These are phyloP conservation scores for Vachellia collinsii DNA, from an alignment of 306 rosid species.

Conservation along the genomic window DNA sequence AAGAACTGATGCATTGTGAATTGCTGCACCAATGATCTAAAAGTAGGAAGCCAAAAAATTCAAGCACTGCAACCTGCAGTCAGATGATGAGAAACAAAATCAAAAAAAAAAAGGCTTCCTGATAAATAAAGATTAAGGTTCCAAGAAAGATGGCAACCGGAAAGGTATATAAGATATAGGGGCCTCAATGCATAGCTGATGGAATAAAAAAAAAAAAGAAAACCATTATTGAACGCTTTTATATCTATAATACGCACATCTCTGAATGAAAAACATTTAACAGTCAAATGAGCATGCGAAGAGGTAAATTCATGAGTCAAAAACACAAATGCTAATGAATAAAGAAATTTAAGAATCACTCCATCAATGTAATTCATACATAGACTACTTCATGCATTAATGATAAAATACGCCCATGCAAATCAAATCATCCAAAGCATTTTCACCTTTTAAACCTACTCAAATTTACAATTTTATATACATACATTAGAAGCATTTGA, in stretches of 20 bases:
- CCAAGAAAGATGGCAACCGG: conserved; percentile 1
- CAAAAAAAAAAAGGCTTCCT: conserved; percentile 7
- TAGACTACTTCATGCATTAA: not conserved
- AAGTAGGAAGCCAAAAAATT: conserved; percentile 10
- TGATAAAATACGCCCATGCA: not conserved
- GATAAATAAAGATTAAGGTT: conserved; percentile 30
- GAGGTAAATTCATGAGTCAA: not conserved
- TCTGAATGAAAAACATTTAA: not conserved
- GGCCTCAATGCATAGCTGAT: not conserved
- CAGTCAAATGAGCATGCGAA: not conserved
- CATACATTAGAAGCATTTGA: conserved; percentile 35
- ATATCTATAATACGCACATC: not conserved
- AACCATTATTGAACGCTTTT: not conserved
- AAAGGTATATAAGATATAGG: not conserved
- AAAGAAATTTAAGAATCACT: not conserved
- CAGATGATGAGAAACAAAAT: conserved; percentile 11
- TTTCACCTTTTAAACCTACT: not conserved
- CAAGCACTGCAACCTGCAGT: conserved; percentile 16
- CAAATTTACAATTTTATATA: not conserved
- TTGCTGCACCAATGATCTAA: conserved; percentile 17
- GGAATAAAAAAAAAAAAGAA: not conserved
- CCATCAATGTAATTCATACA: not conserved
- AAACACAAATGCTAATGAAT: not conserved
- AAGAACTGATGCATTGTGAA: conserved; percentile 7
- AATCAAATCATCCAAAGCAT: not conserved